Evolutionary conservation across 2,329 filamentous ascomycete species (phyloP), one percentile per base, ranked within the genome.

Genomic region (Tolypocladium tropicale): DNA sequence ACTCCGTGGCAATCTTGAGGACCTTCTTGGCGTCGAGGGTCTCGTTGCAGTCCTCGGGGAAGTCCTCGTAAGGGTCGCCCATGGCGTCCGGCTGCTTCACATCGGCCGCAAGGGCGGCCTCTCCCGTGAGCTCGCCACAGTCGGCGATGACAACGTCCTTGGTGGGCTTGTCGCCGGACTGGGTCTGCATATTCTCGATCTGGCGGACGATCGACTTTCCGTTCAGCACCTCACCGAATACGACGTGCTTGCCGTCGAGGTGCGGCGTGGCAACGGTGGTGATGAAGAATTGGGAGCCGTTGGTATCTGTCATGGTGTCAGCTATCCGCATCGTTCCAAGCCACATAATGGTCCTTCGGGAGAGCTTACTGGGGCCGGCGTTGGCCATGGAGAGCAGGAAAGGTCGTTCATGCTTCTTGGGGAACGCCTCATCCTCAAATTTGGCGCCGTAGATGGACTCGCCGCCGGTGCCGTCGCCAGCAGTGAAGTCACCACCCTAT

Each of bases 301-400:
- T 99, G 71, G 94, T 96, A 65, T 87, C 86, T 89, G 62, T n/a
- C 21, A 46, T 34, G 37, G 4, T 16, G 30, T 33, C 18, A 50
- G 28, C 28, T 2, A 14, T 32, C n/a, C n/a, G n/a, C n/a, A n/a
- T n/a, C n/a, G n/a, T n/a, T n/a, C n/a, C n/a, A n/a, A n/a, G n/a
- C n/a, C n/a, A n/a, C n/a, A n/a, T n/a, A n/a, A n/a, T n/a, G n/a
- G n/a, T 23, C 12, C 0, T 18, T n/a, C 7, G 11, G 12, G 33
- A 9, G 12, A 21, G n/a, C 83, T 64, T 80, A 88, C 88, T 90
- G 50, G 91, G 90, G 51, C 94, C 94, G 61, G 94, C 93, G 70
- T 99, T 99, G 67, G 94, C 94, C 94, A 99, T 99, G 70, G 89
- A 95, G 59, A 99, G 80, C 62, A 97, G 78, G 78, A 96, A 96